phyloP scores from a whole-genome alignment of 108 stramenopile species.

The Nitzschia sp. region DNA sequence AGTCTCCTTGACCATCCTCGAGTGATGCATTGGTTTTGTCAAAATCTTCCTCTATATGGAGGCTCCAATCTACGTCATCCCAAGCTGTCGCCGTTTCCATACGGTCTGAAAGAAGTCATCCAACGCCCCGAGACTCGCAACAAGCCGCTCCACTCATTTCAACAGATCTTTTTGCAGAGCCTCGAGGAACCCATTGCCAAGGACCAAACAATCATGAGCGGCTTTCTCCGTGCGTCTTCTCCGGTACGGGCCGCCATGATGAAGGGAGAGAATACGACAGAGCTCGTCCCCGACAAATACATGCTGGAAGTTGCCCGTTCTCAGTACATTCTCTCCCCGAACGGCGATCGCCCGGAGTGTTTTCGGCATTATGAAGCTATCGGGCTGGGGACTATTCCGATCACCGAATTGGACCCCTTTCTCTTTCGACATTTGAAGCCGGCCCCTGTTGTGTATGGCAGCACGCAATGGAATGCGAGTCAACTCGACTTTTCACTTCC shows the following conservation, averaged over 20 bases:
- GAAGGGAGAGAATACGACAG: not conserved
- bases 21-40: conserved; percentile 14
- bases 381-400: conserved; percentile 35
- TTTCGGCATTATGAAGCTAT: conserved; percentile 44
- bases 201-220: not conserved
- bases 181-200: not conserved
- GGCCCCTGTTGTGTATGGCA: not conserved
- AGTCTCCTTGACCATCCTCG: conserved; percentile 3
- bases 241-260: not conserved
- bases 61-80: not conserved
- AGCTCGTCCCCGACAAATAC: conserved; percentile 4
- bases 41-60: conserved; percentile 3
- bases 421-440: conserved; percentile 16
- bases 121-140: not conserved
- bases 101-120: conserved; percentile 6
- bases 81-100: conserved; percentile 20
- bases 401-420: conserved; percentile 33
- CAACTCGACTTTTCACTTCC: not conserved
- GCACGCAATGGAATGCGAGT: not conserved
- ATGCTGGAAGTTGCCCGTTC: conserved; percentile 14
- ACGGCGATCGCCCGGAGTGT: conserved; percentile 42
- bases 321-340: conserved; percentile 27
- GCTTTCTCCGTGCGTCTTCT: not conserved
- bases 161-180: not conserved
- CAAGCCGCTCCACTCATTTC: not conserved